A percentile compares a stretch with the other conserved stretches of the same genome.
phyloP scores from a whole-genome alignment of 768 basidiomycete species.

The Termitomyces sp. region DNA sequence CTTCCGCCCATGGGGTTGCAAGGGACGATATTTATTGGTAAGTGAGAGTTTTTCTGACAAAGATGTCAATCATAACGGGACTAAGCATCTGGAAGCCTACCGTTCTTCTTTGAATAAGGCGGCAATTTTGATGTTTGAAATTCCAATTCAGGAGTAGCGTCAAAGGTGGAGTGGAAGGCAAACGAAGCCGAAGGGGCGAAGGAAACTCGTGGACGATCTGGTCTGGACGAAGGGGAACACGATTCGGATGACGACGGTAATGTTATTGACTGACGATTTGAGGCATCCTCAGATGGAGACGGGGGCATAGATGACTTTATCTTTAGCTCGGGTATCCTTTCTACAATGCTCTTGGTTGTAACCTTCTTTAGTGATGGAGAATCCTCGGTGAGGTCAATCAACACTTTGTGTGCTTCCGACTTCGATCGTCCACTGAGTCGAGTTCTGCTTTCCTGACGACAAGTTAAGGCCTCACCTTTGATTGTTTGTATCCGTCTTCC shows the following conservation, averaged over 20 bases:
- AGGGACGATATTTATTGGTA: not conserved
- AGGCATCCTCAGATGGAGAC: not conserved
- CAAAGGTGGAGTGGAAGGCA: not conserved
- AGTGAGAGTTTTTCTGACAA: not conserved
- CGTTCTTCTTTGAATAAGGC: not conserved
- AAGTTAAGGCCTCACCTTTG: slow-evolving; percentile 2
- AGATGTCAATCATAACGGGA: not conserved
- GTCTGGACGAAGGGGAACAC: not conserved
- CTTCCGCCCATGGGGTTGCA: not conserved
- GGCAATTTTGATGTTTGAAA: not conserved
- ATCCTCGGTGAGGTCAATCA: slow-evolving; percentile 42
- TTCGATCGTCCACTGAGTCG: not conserved
- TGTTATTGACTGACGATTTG: not conserved
- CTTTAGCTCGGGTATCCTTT: not conserved
- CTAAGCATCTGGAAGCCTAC: not conserved
- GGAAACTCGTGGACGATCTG: slow-evolving; percentile 9
- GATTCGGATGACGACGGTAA: not conserved
- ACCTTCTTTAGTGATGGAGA: slow-evolving; percentile 6
- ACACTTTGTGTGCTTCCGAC: slow-evolving; percentile 13
- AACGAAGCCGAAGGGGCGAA: slow-evolving; percentile 8
- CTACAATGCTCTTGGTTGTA: not conserved
- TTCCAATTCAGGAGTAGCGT: not conserved
- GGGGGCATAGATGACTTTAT: not conserved
- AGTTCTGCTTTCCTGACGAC: not conserved
- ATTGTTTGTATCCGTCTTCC: slow-evolving; percentile 3